phyloP scores from a whole-genome alignment of 164 flowering plant genomes.

The Annona cherimola region DNA sequence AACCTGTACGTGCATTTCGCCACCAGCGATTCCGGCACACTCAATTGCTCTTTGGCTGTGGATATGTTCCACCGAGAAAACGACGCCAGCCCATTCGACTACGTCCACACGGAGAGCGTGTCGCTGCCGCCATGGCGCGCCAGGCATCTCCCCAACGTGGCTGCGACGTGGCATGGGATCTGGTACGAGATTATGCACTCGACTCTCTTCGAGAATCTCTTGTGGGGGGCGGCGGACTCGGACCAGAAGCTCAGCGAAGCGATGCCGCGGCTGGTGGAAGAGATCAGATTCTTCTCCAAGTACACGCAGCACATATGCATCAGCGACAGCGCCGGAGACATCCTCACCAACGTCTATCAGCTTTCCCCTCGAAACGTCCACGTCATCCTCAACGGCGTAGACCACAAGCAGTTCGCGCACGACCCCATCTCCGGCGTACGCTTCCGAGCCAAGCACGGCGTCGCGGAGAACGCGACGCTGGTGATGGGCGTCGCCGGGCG shows the following conservation, averaged over 20 bases:
- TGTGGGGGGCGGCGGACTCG: slow-evolving; percentile 20
- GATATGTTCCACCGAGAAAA: slow-evolving; percentile 48
- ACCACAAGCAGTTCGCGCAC: slow-evolving; percentile 25
- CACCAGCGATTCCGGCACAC: slow-evolving; percentile 53
- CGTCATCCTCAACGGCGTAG: slow-evolving; percentile 60
- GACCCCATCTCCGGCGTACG: slow-evolving; percentile 25
- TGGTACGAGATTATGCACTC: slow-evolving; percentile 77
- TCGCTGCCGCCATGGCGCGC: slow-evolving; percentile 77
- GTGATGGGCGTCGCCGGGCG: slow-evolving; percentile 61
- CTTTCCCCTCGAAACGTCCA: slow-evolving; percentile 48
- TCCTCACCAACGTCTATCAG: slow-evolving; percentile 38
- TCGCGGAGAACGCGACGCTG: slow-evolving; percentile 38
- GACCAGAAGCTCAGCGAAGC: slow-evolving; percentile 32
- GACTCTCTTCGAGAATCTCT: slow-evolving; percentile 55
- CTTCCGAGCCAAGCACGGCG: slow-evolving; percentile 29
- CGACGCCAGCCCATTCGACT: slow-evolving; percentile 45
- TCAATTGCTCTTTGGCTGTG: slow-evolving; percentile 68
- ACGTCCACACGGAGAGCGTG: slow-evolving; percentile 87
- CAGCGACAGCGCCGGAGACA: slow-evolving; percentile 82
- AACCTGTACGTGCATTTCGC: slow-evolving; percentile 52
- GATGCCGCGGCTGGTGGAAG: slow-evolving; percentile 45
- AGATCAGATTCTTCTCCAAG: slow-evolving; percentile 69
- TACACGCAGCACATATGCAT: slow-evolving; percentile 76
- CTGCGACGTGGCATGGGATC: slow-evolving; percentile 82
- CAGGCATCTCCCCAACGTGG: slow-evolving; percentile 48